Evolutionary conservation across 2,329 filamentous ascomycete genomes (phyloP).

Genomic region (Hypoxylon sp.): DNA sequence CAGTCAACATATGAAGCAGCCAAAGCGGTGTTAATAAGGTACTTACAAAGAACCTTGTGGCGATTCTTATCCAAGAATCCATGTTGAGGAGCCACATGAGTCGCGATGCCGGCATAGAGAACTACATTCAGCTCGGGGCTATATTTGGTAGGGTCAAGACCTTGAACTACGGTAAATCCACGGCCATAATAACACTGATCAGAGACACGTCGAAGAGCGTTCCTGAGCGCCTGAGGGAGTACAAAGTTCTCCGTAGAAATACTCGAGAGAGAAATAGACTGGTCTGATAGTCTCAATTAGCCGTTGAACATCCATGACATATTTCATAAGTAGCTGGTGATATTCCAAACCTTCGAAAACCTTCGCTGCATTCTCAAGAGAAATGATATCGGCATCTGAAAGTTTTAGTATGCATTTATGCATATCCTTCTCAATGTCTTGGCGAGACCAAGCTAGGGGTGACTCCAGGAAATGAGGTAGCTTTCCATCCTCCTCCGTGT

Average conservation of each 20-base stretch:
- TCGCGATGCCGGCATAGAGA: conserved; percentile 33
- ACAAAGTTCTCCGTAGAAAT: conserved; percentile 25
- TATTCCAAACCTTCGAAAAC: conserved; percentile 18
- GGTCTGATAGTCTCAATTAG: conserved; percentile 18
- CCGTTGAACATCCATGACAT: not conserved
- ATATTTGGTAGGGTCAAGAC: conserved; percentile 34
- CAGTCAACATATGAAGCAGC: not conserved
- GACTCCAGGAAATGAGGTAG: conserved; percentile 25
- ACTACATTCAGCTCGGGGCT: conserved; percentile 23
- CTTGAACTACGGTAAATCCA: conserved; percentile 35
- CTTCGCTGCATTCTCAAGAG: conserved; percentile 22
- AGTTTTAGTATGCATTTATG: conserved; percentile 28
- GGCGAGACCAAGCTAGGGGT: conserved; percentile 26
- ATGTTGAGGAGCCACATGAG: conserved; percentile 35
- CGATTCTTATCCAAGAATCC: conserved; percentile 29
- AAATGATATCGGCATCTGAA: conserved; percentile 14
- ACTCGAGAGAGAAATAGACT: conserved; percentile 18
- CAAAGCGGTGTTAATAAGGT: not conserved
- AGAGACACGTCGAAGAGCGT: conserved; percentile 22
- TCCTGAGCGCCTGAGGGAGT: conserved; percentile 20
- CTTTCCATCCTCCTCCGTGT: conserved; percentile 1
- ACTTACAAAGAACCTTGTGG: conserved; percentile 26
- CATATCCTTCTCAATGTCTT: conserved; percentile 30
- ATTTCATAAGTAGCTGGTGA: too few species aligned
- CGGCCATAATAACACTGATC: conserved; percentile 29